Evolutionary conservation across 495 filamentous ascomycete species (phyloP).

Genomic region (Massariosphaeria phaeospora): DNA sequence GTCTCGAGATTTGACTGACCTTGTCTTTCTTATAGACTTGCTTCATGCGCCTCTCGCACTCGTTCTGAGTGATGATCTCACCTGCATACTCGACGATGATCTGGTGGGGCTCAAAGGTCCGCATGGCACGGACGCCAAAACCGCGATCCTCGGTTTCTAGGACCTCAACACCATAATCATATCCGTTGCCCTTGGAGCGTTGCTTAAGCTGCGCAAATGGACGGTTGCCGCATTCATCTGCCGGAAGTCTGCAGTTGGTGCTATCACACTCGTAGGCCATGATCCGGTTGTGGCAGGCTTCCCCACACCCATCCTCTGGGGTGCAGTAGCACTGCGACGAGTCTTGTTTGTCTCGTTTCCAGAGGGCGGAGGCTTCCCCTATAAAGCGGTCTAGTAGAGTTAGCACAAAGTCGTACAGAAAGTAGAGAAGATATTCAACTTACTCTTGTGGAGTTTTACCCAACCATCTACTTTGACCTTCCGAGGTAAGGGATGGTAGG

Average conservation of each 20-base stretch:
- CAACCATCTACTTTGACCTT: conserved; percentile 89
- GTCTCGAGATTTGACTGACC: conserved; percentile 48
- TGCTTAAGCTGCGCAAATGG: conserved; percentile 75
- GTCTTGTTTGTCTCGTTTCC: conserved; percentile 74
- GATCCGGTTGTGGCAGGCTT: conserved; percentile 85
- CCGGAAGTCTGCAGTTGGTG: conserved; percentile 74
- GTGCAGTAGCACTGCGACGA: conserved; percentile 77
- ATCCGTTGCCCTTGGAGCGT: conserved; percentile 63
- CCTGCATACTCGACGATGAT: conserved; percentile 98
- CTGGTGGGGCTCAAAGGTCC: conserved; percentile 80
- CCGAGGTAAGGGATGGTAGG: conserved; percentile 78
- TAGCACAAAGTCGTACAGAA: not conserved
- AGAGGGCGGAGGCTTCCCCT: conserved; percentile 77
- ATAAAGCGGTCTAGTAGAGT: conserved; percentile 71
- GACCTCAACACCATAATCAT: conserved; percentile 88
- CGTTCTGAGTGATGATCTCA: conserved; percentile 90
- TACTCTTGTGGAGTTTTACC: conserved; percentile 86
- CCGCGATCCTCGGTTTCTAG: conserved; percentile 84
- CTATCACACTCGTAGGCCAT: conserved; percentile 97
- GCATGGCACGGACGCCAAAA: conserved; percentile 84
- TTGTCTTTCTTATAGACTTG: conserved; percentile 86
- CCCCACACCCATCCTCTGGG: conserved; percentile 72
- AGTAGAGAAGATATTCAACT: conserved; percentile 26
- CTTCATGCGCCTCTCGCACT: conserved; percentile 89
- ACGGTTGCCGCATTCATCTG: conserved; percentile 72